Evolutionary conservation across 2,329 filamentous ascomycete species (phyloP), one percentile per base, ranked within the genome.

Genomic region (Cryoendolithus antarcticus): DNA sequence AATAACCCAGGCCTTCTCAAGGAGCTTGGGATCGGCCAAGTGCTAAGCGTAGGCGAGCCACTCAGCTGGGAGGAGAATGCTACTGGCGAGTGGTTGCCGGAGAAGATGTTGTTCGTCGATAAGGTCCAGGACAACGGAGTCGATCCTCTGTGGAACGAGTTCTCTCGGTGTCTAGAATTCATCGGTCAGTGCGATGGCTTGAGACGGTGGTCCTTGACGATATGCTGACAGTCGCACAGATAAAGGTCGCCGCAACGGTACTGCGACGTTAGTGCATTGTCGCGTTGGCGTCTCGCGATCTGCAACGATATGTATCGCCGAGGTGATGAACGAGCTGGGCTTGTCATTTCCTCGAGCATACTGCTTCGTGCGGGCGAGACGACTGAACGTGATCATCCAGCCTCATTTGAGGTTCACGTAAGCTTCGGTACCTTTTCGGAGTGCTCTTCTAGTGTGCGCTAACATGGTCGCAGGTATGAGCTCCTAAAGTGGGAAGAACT

Each of bases 291-390:
- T 98, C 39, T 95, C 88, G 37, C 77, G 91, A 37, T 94, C 86
- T 46, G 91, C 91, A 9, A 98, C 89, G 2, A 95, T 98, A 45
- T 96, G 91, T 59, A 98, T 98, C 53, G 91, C 91, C n/a, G 88
- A 96, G 61, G 86, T 96, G 29, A 98, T 98, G 91, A 78, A 80
- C 29, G 71, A 80, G 19, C 62, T 86, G 51, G 71, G 76, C 13
- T 65, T 95, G 48, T 91, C 86, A 1, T 89, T 96, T 52, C 86
- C 91, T 9, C 75, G 84, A 40, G 91, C 91, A 43, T 98, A 98
- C 62, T 96, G 91, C 60, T 96, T 89, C 60, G 91, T 98, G 30
- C 80, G 91, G 27, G 91, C 91, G 12, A 75, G 91, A 38, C 74
- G 91, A 44, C 69, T 98, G 35, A 98, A 98, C 56, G 91, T 98